Conservation (phyloP, 2,329 filamentous ascomycete species). For the Thelonectria rubi region DNA sequence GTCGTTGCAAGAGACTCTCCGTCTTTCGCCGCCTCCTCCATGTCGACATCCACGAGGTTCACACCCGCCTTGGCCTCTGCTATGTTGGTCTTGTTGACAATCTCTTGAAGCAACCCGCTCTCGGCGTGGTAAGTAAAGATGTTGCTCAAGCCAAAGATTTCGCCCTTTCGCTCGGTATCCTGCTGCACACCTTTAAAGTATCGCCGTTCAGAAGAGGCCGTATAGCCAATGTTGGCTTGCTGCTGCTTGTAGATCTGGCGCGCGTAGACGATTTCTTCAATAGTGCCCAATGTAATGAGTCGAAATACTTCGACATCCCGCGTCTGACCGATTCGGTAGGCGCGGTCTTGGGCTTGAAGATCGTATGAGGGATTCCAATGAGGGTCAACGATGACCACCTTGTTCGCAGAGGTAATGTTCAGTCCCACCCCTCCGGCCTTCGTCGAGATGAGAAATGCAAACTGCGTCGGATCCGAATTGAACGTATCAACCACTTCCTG, state of each 20-base stretch:
- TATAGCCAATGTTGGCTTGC: slow-evolving; percentile 97
- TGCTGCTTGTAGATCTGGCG: slow-evolving; percentile 99
- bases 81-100: slow-evolving; percentile 98
- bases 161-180: slow-evolving; percentile 81
- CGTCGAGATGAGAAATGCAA: slow-evolving; percentile 95
- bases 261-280: slow-evolving; percentile 97
- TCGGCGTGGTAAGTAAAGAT: slow-evolving; percentile 84
- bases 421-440: slow-evolving; percentile 92
- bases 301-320: slow-evolving; percentile 96
- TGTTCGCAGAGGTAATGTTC: slow-evolving; percentile 97
- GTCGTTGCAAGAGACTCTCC: slow-evolving; percentile 55
- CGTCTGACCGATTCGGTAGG: slow-evolving; percentile 93
- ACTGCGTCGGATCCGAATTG: slow-evolving; percentile 86
- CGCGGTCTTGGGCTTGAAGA: slow-evolving; percentile 93
- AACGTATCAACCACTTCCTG: slow-evolving; percentile 87
- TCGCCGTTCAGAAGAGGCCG: slow-evolving; percentile 86
- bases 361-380: slow-evolving; percentile 98
- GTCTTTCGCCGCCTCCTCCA: slow-evolving; percentile 67
- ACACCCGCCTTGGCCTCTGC: slow-evolving; percentile 91
- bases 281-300: slow-evolving; percentile 87
- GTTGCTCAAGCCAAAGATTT: slow-evolving; percentile 91
- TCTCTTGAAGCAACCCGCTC: slow-evolving; percentile 86
- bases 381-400: slow-evolving; percentile 95
- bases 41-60: slow-evolving; percentile 78
- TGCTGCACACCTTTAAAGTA: slow-evolving; percentile 97